Evolutionary conservation across 805 yeast species (phyloP).

Genomic region (Kazachstania bromeliacearum): DNA sequence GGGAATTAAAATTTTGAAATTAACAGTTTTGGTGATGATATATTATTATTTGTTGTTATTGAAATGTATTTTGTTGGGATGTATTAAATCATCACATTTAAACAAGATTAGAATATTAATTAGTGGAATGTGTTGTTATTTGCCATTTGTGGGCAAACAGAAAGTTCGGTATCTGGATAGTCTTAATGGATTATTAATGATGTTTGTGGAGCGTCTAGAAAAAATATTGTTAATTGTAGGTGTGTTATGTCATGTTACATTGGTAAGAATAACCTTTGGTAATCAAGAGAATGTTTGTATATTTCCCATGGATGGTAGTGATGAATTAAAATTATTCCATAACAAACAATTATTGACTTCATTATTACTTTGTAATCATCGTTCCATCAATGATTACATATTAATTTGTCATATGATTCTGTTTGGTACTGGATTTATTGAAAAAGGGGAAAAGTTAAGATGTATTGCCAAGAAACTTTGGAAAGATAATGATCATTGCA

Average conservation of each 20-base stretch:
- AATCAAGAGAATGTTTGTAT: slow-evolving; percentile 16
- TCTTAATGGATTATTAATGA: not conserved
- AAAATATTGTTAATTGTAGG: slow-evolving; percentile 8
- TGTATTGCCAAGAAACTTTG: slow-evolving; percentile 9
- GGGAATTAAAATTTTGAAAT: not conserved
- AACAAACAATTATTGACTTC: slow-evolving; percentile 13
- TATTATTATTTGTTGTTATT: not conserved
- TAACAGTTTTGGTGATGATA: not conserved
- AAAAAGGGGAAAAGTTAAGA: slow-evolving; percentile 3
- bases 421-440: slow-evolving; percentile 8
- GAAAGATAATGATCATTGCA: not conserved
- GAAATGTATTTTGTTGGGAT: not conserved
- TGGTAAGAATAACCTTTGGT: slow-evolving; percentile 14
- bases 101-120: not conserved
- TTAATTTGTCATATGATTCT: slow-evolving; percentile 35
- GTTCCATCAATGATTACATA: slow-evolving; percentile 56
- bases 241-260: slow-evolving; percentile 11
- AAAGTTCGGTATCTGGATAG: not conserved
- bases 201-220: slow-evolving; percentile 9
- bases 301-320: slow-evolving; percentile 19
- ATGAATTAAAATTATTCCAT: slow-evolving; percentile 10
- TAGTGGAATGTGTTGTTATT: too few relatives aligned
- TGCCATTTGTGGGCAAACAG: not conserved
- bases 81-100: too few relatives aligned
- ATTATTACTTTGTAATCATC: slow-evolving; percentile 43